Evolutionary conservation across 1,284 basidiomycete genomes (phyloP).

Genomic region (Lignosus rhinocerotis): DNA sequence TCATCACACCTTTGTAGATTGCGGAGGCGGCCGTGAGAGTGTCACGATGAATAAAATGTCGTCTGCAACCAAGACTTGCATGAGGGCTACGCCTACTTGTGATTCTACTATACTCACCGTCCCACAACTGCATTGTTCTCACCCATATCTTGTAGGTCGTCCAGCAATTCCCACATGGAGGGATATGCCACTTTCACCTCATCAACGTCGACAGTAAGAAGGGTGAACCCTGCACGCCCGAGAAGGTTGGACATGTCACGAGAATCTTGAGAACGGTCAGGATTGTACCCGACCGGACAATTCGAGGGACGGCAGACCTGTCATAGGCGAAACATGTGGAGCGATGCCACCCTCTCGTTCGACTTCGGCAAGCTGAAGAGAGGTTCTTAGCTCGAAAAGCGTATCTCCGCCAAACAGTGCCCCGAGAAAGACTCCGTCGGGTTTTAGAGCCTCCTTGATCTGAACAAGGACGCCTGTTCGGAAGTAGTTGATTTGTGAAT

Average conservation of each 20-base stretch:
- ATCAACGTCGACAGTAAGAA: slow-evolving; percentile 95
- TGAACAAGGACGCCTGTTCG: slow-evolving; percentile 78
- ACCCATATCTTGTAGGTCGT: slow-evolving; percentile 95
- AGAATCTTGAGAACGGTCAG: slow-evolving; percentile 60
- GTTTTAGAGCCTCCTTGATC: slow-evolving; percentile 82
- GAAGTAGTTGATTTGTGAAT: slow-evolving; percentile 27
- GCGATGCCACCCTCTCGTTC: slow-evolving; percentile 97
- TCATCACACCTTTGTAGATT: slow-evolving; percentile 81
- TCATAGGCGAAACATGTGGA: slow-evolving; percentile 96
- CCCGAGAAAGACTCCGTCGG: slow-evolving; percentile 94
- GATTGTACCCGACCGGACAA: not conserved
- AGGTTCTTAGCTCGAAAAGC: slow-evolving; percentile 89
- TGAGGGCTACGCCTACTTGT: not conserved
- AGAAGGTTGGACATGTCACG: slow-evolving; percentile 91
- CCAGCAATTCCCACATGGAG: slow-evolving; percentile 94
- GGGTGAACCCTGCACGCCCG: slow-evolving; percentile 89
- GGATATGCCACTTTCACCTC: slow-evolving; percentile 93
- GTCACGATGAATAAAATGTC: slow-evolving; percentile 77
- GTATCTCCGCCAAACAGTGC: slow-evolving; percentile 97
- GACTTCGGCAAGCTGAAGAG: slow-evolving; percentile 91
- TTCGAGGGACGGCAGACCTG: slow-evolving; percentile 52
- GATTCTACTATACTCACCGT: slow-evolving; percentile 45
- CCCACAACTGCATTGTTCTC: slow-evolving; percentile 92
- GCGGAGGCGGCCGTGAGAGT: slow-evolving; percentile 89
- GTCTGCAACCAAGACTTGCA: slow-evolving; percentile 39